Evolutionary conservation across 2,329 filamentous ascomycete species (phyloP), one percentile per base, ranked within the genome.

Genomic region (Botrytis paeoniae): DNA sequence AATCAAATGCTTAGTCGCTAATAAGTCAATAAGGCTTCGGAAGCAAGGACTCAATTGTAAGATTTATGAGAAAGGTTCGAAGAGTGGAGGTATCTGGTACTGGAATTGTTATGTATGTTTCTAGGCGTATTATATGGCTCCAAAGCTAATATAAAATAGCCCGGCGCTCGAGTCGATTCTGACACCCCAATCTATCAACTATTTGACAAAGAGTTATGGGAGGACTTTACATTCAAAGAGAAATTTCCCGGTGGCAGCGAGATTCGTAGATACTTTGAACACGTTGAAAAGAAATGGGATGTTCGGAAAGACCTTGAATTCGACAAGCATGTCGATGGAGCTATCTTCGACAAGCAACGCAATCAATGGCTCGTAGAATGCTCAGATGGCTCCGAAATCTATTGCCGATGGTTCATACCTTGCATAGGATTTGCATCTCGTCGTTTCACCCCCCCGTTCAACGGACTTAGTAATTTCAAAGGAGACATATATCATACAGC

Each of bases 261-360:
- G 62, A 82, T 91, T 1, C 83, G 86, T 20, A 78, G 79, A 6
- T 91, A 91, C 79, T 91, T 91, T 77, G 84, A 88, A 25, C 86
- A 89, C 68, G 85, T 89, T 29, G 88, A 89, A 71, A 86, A 86
- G 73, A 83, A 86, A 7, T 76, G 89, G 10, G 80, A 84, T 20
- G 81, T 91, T 32, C 87, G 85, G 78, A 89, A 89, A 32, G 75
- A 78, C 12, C 54, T 72, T 22, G 48, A 70, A 20, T 76, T 86
- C 75, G 80, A 84, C 43, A 83, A 80, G 18, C 80, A 81, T 16
- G 84, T 86, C 9, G 75, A 80, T 3, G 79, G 77, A 4, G 84
- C 84, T 1, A 74, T 79, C 3, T 86, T 84, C 73, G 78, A 85
- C 74, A 77, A 77, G 1, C 72, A 76, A 0, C 75, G 78, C 22